These are phyloP conservation scores for Postia placenta DNA, from an alignment of 768 basidiomycete species.

Conservation along the genomic window DNA sequence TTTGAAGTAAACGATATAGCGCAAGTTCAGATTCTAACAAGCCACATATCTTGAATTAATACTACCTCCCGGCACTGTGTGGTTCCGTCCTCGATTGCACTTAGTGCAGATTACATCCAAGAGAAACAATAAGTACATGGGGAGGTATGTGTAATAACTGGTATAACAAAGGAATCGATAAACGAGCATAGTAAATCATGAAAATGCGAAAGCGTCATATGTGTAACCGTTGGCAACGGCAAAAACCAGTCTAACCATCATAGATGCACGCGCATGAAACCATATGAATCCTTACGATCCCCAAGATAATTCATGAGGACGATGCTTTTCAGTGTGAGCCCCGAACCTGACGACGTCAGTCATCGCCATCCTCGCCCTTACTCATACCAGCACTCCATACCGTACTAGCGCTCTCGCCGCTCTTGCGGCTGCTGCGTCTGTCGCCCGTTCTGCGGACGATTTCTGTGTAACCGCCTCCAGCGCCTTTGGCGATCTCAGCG, in stretches of 20 bases:
- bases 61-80: too few relatives aligned
- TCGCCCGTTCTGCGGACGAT: constrained; percentile 46
- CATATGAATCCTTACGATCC: background rate
- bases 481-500: constrained; percentile 72
- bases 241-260: constrained; percentile 3
- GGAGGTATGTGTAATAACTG: too few relatives aligned
- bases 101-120: too few relatives aligned
- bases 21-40: too few relatives aligned
- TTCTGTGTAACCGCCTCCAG: constrained; percentile 74
- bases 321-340: background rate
- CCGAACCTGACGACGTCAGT: constrained; percentile 12
- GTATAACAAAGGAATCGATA: too few relatives aligned
- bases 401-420: constrained; percentile 69
- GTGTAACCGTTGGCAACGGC: background rate
- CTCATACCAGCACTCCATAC: constrained; percentile 87
- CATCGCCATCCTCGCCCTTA: constrained; percentile 40
- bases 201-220: constrained; percentile 2
- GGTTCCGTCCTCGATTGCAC: too few relatives aligned
- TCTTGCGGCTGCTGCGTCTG: constrained; percentile 49
- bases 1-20: background rate
- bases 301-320: background rate
- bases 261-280: constrained; percentile 5
- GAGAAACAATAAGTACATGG: too few relatives aligned
- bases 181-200: background rate
- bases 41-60: too few relatives aligned